Percentiles rank a stretch among this genome's conserved stretches.
These are phyloP conservation scores for Irpex sp. DNA, from an alignment of 1,284 basidiomycete species.

Conservation along the genomic window DNA sequence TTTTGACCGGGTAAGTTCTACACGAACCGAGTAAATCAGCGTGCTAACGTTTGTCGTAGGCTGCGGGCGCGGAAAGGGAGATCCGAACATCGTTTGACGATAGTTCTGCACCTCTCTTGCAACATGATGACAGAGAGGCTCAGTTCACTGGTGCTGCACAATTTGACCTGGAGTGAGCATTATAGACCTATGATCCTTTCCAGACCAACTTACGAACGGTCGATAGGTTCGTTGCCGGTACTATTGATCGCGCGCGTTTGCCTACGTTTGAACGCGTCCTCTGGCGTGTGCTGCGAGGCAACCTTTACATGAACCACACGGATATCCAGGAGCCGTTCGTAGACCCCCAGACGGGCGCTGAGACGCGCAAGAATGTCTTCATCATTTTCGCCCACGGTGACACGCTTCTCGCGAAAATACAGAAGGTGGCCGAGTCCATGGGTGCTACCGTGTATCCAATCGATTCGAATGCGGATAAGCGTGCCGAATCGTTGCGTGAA, in stretches of 20 bases:
- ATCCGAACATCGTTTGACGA: conserved; percentile 92
- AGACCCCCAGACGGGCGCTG: conserved; percentile 76
- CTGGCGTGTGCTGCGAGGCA: conserved; percentile 97
- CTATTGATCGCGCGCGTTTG: conserved; percentile 90
- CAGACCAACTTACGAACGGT: neutral
- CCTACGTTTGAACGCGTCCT: conserved; percentile 96
- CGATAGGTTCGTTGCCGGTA: conserved; percentile 88
- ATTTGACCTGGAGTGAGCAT: conserved; percentile 83
- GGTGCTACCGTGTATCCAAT: conserved; percentile 96
- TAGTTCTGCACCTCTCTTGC: conserved; percentile 86
- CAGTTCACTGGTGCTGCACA: conserved; percentile 54
- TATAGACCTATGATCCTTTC: neutral
- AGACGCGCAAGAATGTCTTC: conserved; percentile 97
- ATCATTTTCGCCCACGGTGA: conserved; percentile 99
- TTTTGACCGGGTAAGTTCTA: conserved; percentile 74
- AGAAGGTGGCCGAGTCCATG: conserved; percentile 98
- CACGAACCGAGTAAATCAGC: neutral
- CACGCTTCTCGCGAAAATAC: conserved; percentile 92
- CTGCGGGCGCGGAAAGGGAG: conserved; percentile 75
- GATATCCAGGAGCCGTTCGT: conserved; percentile 95
- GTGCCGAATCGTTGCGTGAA: conserved; percentile 86
- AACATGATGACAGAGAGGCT: conserved; percentile 84
- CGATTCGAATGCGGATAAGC: conserved; percentile 91
- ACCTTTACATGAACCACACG: conserved; percentile 99
- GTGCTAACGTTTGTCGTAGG: conserved; percentile 42